Percentiles rank a stretch among this genome's conserved stretches.
These are phyloP conservation scores for Myxozyma lipomycoides DNA, from an alignment of 805 yeast genomes.

Conservation along the genomic window DNA sequence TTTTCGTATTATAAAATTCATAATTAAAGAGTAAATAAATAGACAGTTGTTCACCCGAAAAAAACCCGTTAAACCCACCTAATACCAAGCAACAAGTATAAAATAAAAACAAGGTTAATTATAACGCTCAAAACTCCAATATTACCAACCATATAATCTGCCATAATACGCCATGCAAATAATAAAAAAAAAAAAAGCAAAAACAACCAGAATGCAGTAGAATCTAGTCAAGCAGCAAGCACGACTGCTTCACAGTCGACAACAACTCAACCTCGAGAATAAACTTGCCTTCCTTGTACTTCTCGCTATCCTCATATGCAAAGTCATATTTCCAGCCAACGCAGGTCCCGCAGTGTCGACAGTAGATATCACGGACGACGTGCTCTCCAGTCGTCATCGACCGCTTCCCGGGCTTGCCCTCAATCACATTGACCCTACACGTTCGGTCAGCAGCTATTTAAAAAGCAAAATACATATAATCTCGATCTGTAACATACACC, in stretches of 20 bases:
- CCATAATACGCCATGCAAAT: no score
- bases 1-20: no score
- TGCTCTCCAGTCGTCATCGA: slow-evolving; percentile 61
- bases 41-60: no score
- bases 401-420: slow-evolving; percentile 40
- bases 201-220: no score
- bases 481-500: slow-evolving; percentile 36
- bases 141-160: no score
- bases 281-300: slow-evolving; percentile 58
- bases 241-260: neutral
- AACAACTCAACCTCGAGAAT: slow-evolving; percentile 47
- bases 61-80: no score
- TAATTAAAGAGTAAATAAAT: no score
- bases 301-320: slow-evolving; percentile 46
- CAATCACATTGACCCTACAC: slow-evolving; percentile 42
- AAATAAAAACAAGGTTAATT: no score
- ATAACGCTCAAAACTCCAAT: no score
- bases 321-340: slow-evolving; percentile 64
- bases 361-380: slow-evolving; percentile 52
- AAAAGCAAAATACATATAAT: neutral
- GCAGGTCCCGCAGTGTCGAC: slow-evolving; percentile 51
- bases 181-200: no score
- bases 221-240: no score
- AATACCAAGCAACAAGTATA: no score
- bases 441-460: neutral